phyloP scores from a whole-genome alignment of 306 rosid species.

The Spatholobus suberectus region DNA sequence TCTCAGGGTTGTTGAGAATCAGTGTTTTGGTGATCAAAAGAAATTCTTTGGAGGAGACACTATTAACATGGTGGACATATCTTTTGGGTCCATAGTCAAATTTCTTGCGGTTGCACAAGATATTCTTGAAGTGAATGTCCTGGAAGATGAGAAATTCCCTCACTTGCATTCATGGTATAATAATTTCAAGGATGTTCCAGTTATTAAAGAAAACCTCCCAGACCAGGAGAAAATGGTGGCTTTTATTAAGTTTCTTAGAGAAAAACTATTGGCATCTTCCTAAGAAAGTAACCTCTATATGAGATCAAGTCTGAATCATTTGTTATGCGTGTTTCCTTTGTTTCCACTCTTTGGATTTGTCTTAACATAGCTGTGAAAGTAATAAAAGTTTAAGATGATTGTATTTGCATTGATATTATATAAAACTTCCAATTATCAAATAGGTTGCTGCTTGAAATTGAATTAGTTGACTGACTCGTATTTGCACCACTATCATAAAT shows the following conservation, averaged over 20 bases:
- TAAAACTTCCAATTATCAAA: background rate
- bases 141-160: constrained; percentile 48
- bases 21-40: constrained; percentile 29
- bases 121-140: constrained; percentile 7
- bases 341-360: background rate
- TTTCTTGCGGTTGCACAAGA: constrained; percentile 14
- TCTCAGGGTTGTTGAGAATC: constrained; percentile 34
- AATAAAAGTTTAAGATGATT: background rate
- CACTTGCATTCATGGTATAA: constrained; percentile 50
- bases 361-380: background rate
- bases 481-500: background rate
- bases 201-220: constrained; percentile 57
- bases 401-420: background rate
- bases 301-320: background rate
- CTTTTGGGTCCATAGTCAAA: constrained; percentile 27
- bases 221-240: constrained; percentile 11
- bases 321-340: background rate
- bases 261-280: background rate
- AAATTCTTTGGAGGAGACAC: constrained; percentile 47
- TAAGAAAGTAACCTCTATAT: constrained; percentile 16
- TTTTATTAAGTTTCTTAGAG: background rate
- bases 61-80: constrained; percentile 46
- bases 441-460: background rate
- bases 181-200: constrained; percentile 49
- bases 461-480: background rate